Evolutionary conservation across 805 yeast species (phyloP).

Genomic region (Zygosaccharomyces gambellarensis): DNA sequence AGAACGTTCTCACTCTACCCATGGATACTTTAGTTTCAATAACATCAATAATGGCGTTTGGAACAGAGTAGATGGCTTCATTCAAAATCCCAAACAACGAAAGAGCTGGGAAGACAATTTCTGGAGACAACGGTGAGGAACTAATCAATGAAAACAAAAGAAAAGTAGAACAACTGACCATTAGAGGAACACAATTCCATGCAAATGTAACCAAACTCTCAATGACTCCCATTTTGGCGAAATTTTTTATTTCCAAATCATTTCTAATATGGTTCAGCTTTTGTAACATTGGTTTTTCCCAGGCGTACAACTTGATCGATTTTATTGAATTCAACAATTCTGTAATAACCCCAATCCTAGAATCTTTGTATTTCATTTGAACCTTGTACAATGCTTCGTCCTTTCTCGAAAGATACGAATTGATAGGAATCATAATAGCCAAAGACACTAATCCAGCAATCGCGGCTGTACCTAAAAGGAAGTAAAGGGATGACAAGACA

Average conservation of each 20-base stretch:
- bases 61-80: slow-evolving; percentile 56
- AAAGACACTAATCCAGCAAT: slow-evolving; percentile 53
- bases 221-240: slow-evolving; percentile 45
- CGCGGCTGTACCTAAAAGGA: slow-evolving; percentile 54
- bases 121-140: slow-evolving; percentile 54
- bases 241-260: slow-evolving; percentile 49
- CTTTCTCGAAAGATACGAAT: slow-evolving; percentile 43
- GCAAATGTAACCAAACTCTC: slow-evolving; percentile 48
- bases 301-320: slow-evolving; percentile 61
- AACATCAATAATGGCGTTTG: slow-evolving; percentile 50
- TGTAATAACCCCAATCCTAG: slow-evolving; percentile 52
- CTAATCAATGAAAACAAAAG: slow-evolving; percentile 46
- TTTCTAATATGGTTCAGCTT: slow-evolving; percentile 52
- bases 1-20: slow-evolving; percentile 47
- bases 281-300: slow-evolving; percentile 62
- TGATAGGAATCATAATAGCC: slow-evolving; percentile 54
- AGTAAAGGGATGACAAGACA: slow-evolving; percentile 50
- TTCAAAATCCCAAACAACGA: slow-evolving; percentile 55
- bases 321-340: slow-evolving; percentile 59
- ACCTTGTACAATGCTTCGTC: slow-evolving; percentile 44
- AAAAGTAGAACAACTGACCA: slow-evolving; percentile 60
- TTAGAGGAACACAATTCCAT: slow-evolving; percentile 61
- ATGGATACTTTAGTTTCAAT: slow-evolving; percentile 59
- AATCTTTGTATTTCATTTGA: slow-evolving; percentile 61
- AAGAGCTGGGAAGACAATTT: slow-evolving; percentile 64